Base-by-base conservation (phyloP, 176 grass and related monocot species). In the Cenchrus fungigraminus region DNA sequence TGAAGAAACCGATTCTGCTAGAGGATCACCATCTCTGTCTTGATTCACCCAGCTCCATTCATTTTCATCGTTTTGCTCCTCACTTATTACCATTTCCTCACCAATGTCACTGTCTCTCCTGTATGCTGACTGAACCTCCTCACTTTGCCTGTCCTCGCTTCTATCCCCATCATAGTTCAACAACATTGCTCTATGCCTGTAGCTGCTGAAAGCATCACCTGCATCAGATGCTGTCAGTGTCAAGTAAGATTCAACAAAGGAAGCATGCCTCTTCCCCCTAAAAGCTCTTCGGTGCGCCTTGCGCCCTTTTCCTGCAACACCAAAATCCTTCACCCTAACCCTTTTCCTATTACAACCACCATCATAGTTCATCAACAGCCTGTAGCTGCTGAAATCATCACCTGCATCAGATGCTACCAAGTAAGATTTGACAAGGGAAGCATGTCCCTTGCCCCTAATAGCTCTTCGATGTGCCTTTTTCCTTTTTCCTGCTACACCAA, bases 1-100 rank as follows among this genome's bases (percentile, higher is more conserved):
- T n/a, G 88, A 90, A 84, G 76, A 87, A 81, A 90, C 77, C 6
- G 93, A 95, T 82, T 90, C 90, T 16, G 83, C 70, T 65, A 92
- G 76, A 77, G 86, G 86, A 73, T 92, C 90, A 45, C 71, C 76
- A 81, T 91, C 76, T 79, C 60, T 73, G 77, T 87, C 83, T 79
- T 85, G 72, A 29, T 75, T 77, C 61, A 84, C 75, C 82, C 82
- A 91, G 71, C 76, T 83, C 83, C 83, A 90, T 56, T 86, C 88
- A 54, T 82, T 90, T 72, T 92, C 86, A 71, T 88, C 67, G 65
- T 52, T 80, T 75, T 89, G 89, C 47, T 89, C 83, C 34, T 91
- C 86, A 37, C 84, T 90, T 10, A 71, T 82, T n/a, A 79, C 19
- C 47, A 75, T 29, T 12, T 86, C 71, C 72, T 83, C 84, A 82